A percentile compares a stretch with the other conserved stretches of the same genome.
Evolutionary conservation across 441 rosid species (phyloP).

Genomic region (Arabidopsis hybrid): DNA sequence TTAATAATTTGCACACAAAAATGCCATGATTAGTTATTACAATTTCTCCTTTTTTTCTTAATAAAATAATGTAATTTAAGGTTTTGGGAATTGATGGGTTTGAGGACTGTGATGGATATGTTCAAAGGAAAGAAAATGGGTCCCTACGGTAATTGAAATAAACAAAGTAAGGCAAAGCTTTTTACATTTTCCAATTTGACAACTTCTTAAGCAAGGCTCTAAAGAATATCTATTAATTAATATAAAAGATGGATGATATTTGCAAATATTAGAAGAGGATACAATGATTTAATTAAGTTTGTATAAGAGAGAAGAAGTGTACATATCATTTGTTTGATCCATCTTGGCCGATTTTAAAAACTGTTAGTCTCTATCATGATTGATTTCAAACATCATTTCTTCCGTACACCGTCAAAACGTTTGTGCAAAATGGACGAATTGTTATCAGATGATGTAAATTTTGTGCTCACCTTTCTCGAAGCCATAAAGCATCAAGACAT

Average conservation of each 20-base stretch:
- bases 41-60: constrained; percentile 9
- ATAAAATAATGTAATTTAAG: constrained; percentile 30
- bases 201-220: constrained; percentile 33
- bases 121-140: constrained; percentile 37
- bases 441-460: no score
- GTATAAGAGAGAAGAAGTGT: no score
- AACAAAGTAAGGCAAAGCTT: constrained; percentile 24
- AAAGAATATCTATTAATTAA: neutral
- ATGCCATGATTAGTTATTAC: constrained; percentile 39
- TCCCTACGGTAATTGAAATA: constrained; percentile 29
- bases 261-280: constrained; percentile 15
- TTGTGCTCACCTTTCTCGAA: neutral
- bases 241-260: neutral
- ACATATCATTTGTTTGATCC: no score
- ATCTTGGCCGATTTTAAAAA: no score
- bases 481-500: constrained; percentile 1
- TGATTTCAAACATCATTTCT: no score
- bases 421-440: no score
- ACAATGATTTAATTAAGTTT: no score
- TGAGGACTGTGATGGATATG: constrained; percentile 15
- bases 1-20: constrained; percentile 37
- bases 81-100: constrained; percentile 24
- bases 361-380: no score
- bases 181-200: constrained; percentile 38
- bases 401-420: no score